Evolutionary conservation across 2,329 filamentous ascomycete genomes (phyloP).

Genomic region (Ilyonectria sp.): DNA sequence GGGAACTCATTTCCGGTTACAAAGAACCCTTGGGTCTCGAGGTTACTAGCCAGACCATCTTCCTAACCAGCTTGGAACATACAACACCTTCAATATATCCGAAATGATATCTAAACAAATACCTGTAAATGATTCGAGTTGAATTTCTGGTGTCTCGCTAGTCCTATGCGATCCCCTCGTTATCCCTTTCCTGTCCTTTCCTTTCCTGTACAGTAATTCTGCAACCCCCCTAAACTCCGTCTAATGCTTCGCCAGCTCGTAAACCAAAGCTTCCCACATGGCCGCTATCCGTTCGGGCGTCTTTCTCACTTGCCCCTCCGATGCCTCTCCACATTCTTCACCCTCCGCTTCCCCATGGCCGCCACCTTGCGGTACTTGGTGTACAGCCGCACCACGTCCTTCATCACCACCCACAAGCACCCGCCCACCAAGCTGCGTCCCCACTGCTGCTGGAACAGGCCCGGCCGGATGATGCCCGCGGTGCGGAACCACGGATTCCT

Average conservation of each 20-base stretch:
- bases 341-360: constrained; percentile 67
- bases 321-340: constrained; percentile 65
- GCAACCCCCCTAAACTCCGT: constrained; percentile 21
- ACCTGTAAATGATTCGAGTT: not conserved
- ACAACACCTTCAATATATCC: not conserved
- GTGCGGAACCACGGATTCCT: constrained; percentile 44
- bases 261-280: constrained; percentile 5
- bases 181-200: not conserved
- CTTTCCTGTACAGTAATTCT: not conserved
- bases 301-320: constrained; percentile 57
- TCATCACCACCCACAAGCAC: constrained; percentile 88
- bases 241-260: constrained; percentile 16
- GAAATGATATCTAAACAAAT: not conserved
- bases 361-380: constrained; percentile 74
- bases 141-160: not conserved
- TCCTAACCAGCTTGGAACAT: too few relatives aligned
- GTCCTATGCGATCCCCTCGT: not conserved
- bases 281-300: not conserved
- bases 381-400: constrained; percentile 75
- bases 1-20: not conserved
- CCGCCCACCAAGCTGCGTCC: constrained; percentile 91
- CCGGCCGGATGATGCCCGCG: constrained; percentile 61
- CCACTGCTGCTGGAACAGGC: constrained; percentile 87
- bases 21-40: not conserved
- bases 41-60: too few relatives aligned